Base-by-base conservation (phyloP, 2,329 filamentous ascomycete species). In the Aspergillus felis region DNA sequence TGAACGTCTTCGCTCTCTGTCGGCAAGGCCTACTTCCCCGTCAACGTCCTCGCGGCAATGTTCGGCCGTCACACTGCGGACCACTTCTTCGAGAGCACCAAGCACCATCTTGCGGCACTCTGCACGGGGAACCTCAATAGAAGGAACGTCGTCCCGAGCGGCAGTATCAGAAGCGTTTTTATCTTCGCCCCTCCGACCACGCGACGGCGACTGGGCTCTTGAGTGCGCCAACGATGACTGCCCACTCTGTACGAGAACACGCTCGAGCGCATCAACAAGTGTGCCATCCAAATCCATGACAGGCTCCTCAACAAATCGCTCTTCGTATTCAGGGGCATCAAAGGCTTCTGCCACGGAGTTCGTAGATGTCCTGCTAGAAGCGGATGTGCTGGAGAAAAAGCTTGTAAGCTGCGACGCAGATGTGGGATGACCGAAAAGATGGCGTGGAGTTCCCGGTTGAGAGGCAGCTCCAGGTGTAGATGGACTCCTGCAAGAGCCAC, bases 211-310 rank as follows among this genome's bases (percentile, higher is more conserved):
- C 9, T 75, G 70, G 5, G 75, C 70, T 27, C 76, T 65, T 10
- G 77, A 77, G 50, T 74, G 74, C 17, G 68, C 70, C 38, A 76
- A 65, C 0, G 76, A 79, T 1, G 77, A 74, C 42, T 74, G 70
- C 4, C 71, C 74, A 50, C 75, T 78, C 44, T 74, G 77, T 3
- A 73, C 76, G 3, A 85, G 72, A 9, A 84, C 78, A 53, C 81
- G 79, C 65, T 85, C 83, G 24, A 85, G 74, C 7, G 82, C 83
- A 65, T 85, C 82, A 38, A 83, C 79, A 0, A 85, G 73, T 2
- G 77, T 83, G n/a, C 77, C 76, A 59, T 86, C 83, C 53, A 84
- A 78, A 60, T 84, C 82, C 79, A 83, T 81, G 50, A 86, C 79
- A 2, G 71, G 70, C 60, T 85, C 82, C 60, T 82, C 80, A 10